Percentiles rank a stretch among this genome's conserved stretches.
Conservation (phyloP, 768 basidiomycete species). For the Paxillus involutus region DNA sequence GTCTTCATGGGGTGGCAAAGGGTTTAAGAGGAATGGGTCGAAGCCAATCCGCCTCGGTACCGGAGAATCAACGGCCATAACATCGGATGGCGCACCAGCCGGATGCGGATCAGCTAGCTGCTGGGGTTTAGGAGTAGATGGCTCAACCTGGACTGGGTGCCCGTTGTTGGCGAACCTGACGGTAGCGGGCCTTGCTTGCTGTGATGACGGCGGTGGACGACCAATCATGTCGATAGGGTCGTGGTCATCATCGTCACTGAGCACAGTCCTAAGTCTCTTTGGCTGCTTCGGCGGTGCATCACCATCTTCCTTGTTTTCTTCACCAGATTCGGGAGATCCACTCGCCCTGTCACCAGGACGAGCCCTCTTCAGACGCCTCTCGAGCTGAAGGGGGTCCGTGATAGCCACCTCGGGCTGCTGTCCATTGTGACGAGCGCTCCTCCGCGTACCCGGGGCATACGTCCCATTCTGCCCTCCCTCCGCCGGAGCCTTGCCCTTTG, state of each 20-base stretch:
- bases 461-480: constrained; percentile 30
- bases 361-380: constrained; percentile 72
- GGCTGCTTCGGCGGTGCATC: constrained; percentile 39
- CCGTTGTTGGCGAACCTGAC: constrained; percentile 54
- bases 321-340: constrained; percentile 43
- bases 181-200: constrained; percentile 32
- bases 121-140: constrained; percentile 12
- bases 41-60: constrained; percentile 42
- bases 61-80: constrained; percentile 40
- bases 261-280: constrained; percentile 54
- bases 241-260: constrained; percentile 46
- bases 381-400: constrained; percentile 73
- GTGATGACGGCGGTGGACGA: constrained; percentile 20
- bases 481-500: constrained; percentile 30
- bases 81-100: constrained; percentile 6
- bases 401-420: constrained; percentile 68
- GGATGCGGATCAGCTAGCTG: neutral
- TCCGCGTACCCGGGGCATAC: constrained; percentile 53
- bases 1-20: constrained; percentile 36
- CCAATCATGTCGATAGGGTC: constrained; percentile 47
- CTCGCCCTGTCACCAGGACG: constrained; percentile 56
- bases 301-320: constrained; percentile 46
- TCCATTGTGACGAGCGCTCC: constrained; percentile 76
- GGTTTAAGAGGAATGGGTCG: constrained; percentile 54
- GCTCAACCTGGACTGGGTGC: constrained; percentile 13